Evolutionary conservation across 129 eudicot species (phyloP).

Genomic region (Ambrosia trifida): DNA sequence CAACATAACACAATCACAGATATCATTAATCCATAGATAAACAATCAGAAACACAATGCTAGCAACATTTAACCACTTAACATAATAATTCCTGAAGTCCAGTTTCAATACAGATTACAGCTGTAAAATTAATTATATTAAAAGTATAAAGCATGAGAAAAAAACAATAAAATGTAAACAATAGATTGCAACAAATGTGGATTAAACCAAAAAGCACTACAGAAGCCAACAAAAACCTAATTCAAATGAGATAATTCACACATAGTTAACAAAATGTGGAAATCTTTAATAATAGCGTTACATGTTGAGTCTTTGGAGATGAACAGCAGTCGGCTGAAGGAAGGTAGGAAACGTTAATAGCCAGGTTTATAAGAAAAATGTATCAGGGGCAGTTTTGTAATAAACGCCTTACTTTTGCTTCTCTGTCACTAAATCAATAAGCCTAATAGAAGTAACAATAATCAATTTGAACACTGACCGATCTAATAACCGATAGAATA

Average conservation of each 20-base stretch:
- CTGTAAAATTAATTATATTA: not conserved
- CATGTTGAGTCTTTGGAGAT: slow-evolving; percentile 2
- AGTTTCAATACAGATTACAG: not conserved
- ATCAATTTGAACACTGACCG: too few species aligned
- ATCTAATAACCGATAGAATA: too few species aligned
- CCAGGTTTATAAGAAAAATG: slow-evolving; percentile 5
- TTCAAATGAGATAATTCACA: not conserved
- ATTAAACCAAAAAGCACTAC: not conserved
- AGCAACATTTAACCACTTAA: not conserved
- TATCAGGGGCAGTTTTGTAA: not conserved
- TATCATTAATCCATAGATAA: not conserved
- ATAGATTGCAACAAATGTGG: not conserved
- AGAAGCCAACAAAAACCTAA: not conserved
- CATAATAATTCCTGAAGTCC: not conserved
- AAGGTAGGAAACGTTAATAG: not conserved
- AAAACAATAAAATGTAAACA: not conserved
- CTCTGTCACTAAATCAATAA: too few species aligned
- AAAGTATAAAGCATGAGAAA: not conserved
- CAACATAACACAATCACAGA: not conserved
- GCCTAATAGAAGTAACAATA: too few species aligned
- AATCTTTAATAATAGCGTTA: not conserved
- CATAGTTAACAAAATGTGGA: not conserved
- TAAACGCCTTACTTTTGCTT: too few species aligned
- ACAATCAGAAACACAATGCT: not conserved
- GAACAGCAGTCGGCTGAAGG: slow-evolving; percentile 20